Conservation (phyloP, 1,284 basidiomycete genomes). For the Pterula multifida region DNA sequence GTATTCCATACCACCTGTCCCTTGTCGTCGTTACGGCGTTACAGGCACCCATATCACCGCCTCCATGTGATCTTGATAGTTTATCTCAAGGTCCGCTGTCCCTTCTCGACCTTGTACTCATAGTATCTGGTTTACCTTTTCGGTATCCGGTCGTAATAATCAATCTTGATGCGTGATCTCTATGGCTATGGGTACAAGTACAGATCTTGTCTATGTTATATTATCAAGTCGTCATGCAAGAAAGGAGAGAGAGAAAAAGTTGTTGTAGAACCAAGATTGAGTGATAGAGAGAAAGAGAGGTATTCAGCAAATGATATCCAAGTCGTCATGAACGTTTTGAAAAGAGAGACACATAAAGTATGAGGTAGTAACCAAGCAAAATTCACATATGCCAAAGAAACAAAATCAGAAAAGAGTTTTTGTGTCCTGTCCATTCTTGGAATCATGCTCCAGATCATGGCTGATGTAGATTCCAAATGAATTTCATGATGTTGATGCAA, state of each 20-base stretch:
- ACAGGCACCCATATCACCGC: too few relatives aligned
- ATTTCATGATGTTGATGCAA: background rate
- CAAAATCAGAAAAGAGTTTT: background rate
- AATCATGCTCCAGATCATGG: background rate
- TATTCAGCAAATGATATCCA: too few relatives aligned
- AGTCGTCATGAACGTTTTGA: too few relatives aligned
- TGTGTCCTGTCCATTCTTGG: background rate
- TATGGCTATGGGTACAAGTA: background rate
- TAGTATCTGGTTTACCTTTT: too few relatives aligned
- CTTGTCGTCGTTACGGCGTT: background rate
- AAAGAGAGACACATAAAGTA: too few relatives aligned
- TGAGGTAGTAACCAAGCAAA: background rate
- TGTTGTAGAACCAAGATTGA: background rate
- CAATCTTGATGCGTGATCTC: background rate
- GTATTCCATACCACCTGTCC: background rate
- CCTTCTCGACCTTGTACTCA: too few relatives aligned
- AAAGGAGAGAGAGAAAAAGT: background rate
- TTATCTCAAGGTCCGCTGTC: too few relatives aligned
- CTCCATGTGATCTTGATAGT: too few relatives aligned
- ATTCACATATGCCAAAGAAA: background rate
- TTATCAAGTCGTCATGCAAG: background rate
- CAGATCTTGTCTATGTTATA: background rate
- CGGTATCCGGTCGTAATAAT: background rate
- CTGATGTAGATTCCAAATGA: background rate
- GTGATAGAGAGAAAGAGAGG: background rate